phyloP scores from a whole-genome alignment of 345 rosid genomes.

The Citrus trifoliata region DNA sequence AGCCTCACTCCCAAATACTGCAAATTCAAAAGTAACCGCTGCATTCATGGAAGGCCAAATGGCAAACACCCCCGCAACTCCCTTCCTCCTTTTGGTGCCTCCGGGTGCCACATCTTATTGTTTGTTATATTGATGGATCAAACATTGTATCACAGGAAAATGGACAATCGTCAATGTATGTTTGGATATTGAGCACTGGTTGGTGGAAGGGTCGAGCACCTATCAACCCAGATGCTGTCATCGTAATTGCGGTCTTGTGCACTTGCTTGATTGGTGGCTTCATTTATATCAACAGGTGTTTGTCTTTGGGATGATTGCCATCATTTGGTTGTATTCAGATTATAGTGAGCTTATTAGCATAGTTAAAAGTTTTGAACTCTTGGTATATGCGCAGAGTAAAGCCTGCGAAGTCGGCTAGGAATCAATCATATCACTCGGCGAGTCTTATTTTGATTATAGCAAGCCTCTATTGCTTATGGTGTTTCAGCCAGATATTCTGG shows the following conservation, averaged over 20 bases:
- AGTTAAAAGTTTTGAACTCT: neutral
- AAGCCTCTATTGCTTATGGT: constrained; percentile 54
- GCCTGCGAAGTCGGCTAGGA: constrained; percentile 21
- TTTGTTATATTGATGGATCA: neutral
- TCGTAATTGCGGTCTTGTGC: constrained; percentile 53
- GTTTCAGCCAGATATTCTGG: constrained; percentile 62
- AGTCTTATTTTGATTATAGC: constrained; percentile 38
- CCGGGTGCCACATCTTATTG: neutral
- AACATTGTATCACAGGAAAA: constrained; percentile 41
- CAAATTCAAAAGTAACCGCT: neutral
- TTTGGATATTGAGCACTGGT: constrained; percentile 70
- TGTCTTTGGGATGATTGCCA: neutral
- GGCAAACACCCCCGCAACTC: neutral
- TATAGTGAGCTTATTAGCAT: neutral
- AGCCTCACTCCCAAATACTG: neutral
- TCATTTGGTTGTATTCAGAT: neutral
- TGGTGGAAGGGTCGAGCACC: constrained; percentile 68
- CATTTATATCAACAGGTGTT: constrained; percentile 61
- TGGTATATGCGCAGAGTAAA: constrained; percentile 33
- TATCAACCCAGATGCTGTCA: constrained; percentile 59
- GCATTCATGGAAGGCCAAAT: neutral
- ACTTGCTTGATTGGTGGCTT: constrained; percentile 49
- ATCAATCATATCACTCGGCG: constrained; percentile 34
- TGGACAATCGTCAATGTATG: constrained; percentile 54
- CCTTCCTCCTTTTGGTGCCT: neutral